Evolutionary conservation across 352 stramenopile species (phyloP), one percentile per base, ranked within the genome.

Genomic region (Achlya hypogyna): DNA sequence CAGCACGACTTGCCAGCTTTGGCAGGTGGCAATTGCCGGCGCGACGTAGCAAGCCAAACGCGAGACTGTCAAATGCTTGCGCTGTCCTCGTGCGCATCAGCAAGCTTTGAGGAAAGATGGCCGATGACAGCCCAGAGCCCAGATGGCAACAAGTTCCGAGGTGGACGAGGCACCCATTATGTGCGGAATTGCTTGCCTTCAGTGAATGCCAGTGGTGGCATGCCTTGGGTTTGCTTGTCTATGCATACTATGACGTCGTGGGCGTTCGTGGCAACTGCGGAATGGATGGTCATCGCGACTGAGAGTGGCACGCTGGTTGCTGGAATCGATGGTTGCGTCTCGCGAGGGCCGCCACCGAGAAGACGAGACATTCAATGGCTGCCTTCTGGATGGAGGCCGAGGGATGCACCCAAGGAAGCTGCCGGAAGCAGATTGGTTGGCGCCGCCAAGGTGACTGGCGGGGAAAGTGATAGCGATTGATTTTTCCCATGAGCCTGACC

Each of bases 231-330:
- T 12, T 12, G 49, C 31, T 12, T 56, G 31, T 56, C 6, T 56
- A 56, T 56, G 25, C 49, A 56, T 56, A 56, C 49, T 3, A 20
- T 35, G 31, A 20, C 49, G 49, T 56, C 49, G 49, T 20, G 49
- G 49, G n/a, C 20, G 49, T 56, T 56, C 49, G 25, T 20, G 49
- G 49, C 49, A 56, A n/a, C 49, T 56, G 49, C 49, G 31, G 31
- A 10, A 56, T 38, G n/a, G n/a, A n/a, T n/a, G n/a, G n/a, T n/a
- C n/a, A n/a, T n/a, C n/a, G n/a, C n/a, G n/a, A n/a, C n/a, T n/a
- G n/a, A n/a, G n/a, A n/a, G n/a, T n/a, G n/a, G 42, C 42, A 49
- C 18, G 22, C 18, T 22, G 22, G 18, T 22, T 49, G 22, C 42
- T 49, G 42, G 22, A 20, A 18, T 22, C 42, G 22, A 49, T 49